Percentiles rank a stretch among this genome's conserved stretches.
phyloP scores from a whole-genome alignment of 148 eudicot species.

The Tetragonia tetragonoides region DNA sequence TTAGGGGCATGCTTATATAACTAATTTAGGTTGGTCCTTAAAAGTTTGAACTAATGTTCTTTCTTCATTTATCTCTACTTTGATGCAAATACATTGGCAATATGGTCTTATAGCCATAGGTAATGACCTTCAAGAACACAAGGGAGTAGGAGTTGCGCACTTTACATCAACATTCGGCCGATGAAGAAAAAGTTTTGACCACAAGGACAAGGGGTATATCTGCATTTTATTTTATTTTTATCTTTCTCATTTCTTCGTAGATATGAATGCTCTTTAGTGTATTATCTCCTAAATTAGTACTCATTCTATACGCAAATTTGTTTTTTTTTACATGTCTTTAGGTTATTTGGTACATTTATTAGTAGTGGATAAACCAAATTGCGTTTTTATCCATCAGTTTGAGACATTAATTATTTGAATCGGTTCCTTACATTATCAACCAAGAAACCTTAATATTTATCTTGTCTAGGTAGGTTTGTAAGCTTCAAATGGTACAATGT shows the following conservation, averaged over 20 bases:
- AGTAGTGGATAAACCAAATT: no score
- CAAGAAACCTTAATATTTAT: no score
- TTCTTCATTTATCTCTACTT: neutral
- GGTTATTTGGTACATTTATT: no score
- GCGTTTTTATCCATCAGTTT: no score
- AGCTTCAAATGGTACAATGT: no score
- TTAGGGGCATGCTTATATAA: neutral
- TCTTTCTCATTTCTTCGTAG: neutral
- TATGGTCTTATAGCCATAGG: no score
- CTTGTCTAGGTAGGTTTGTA: no score
- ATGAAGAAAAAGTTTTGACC: neutral
- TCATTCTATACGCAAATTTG: neutral
- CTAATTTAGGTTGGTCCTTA: neutral
- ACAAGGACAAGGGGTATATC: neutral
- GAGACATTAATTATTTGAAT: no score
- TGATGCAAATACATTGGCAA: neutral
- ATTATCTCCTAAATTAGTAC: neutral
- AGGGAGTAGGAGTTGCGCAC: neutral
- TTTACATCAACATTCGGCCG: neutral
- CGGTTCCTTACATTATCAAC: no score
- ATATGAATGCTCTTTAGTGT: neutral
- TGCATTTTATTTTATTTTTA: no score
- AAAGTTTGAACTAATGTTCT: neutral
- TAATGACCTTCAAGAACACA: neutral
- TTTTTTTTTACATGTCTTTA: no score